Evolutionary conservation across 129 eudicot genomes (phyloP).

Genomic region (Lactuca saligna): DNA sequence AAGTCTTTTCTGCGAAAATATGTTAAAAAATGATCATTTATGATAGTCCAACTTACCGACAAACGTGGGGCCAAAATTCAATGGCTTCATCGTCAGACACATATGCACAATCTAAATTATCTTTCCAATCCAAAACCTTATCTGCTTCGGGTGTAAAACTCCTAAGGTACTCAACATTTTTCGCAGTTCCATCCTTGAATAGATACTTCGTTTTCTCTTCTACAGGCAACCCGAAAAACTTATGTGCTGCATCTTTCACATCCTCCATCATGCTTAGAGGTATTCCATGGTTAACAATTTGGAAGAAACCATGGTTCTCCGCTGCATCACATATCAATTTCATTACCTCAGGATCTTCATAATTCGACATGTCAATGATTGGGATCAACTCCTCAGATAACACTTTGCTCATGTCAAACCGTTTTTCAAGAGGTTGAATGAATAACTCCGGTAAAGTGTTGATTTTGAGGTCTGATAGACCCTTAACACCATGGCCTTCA

Average conservation of each 20-base stretch:
- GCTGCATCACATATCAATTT: slow-evolving; percentile 43
- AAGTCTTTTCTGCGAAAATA: too few species aligned
- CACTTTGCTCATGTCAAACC: slow-evolving; percentile 18
- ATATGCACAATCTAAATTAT: neutral
- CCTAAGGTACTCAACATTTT: slow-evolving; percentile 28
- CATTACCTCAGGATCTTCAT: slow-evolving; percentile 37
- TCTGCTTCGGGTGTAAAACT: slow-evolving; percentile 44
- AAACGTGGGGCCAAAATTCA: too few species aligned
- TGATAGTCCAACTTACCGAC: too few species aligned
- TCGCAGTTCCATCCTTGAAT: slow-evolving; percentile 31
- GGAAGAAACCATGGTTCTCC: neutral
- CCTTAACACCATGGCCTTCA: slow-evolving; percentile 39
- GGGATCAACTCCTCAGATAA: slow-evolving; percentile 22
- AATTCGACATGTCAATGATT: slow-evolving; percentile 36
- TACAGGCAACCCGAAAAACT: slow-evolving; percentile 35
- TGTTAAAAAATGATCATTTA: too few species aligned
- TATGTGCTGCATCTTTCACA: slow-evolving; percentile 37
- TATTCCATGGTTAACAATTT: slow-evolving; percentile 45
- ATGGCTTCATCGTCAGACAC: neutral
- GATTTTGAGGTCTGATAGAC: slow-evolving; percentile 27
- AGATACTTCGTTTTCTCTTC: slow-evolving; percentile 43
- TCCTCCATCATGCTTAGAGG: slow-evolving; percentile 39
- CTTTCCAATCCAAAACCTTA: slow-evolving; percentile 37
- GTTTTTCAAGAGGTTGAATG: slow-evolving; percentile 36
- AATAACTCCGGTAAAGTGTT: neutral